Percentiles rank a stretch among this genome's conserved stretches.
These are phyloP conservation scores for Stellera chamaejasme DNA, from an alignment of 345 rosid genomes.

Conservation along the genomic window DNA sequence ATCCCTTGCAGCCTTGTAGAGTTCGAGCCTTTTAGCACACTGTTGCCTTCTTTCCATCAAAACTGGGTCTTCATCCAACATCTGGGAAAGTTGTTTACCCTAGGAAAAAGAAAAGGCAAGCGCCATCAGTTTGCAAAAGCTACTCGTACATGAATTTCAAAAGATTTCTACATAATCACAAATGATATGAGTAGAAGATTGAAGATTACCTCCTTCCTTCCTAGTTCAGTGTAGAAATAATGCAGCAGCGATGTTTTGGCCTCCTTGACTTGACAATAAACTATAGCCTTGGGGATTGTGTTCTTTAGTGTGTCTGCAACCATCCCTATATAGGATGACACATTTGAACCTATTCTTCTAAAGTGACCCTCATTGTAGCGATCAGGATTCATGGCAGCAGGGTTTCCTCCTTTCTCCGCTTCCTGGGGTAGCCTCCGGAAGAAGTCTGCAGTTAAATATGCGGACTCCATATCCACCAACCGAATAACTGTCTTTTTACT, in stretches of 20 bases:
- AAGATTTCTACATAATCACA: neutral
- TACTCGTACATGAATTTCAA: neutral
- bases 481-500: conserved; percentile 43
- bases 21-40: conserved; percentile 62
- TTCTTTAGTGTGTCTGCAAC: conserved; percentile 44
- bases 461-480: conserved; percentile 73
- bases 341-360: conserved; percentile 49
- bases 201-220: conserved; percentile 35
- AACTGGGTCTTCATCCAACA: conserved; percentile 72
- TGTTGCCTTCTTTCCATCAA: conserved; percentile 66
- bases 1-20: conserved; percentile 66
- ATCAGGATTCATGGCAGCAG: conserved; percentile 21
- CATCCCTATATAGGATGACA: conserved; percentile 47
- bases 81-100: conserved; percentile 11
- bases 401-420: conserved; percentile 37
- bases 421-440: conserved; percentile 58
- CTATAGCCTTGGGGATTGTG: conserved; percentile 62
- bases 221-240: conserved; percentile 42
- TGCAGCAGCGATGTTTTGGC: conserved; percentile 43
- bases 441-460: conserved; percentile 57
- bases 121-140: neutral
- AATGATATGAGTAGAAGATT: neutral
- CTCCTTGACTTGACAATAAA: conserved; percentile 59
- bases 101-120: conserved; percentile 4
- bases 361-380: conserved; percentile 45